A percentile compares a stretch with the other conserved stretches of the same genome.
phyloP scores from a whole-genome alignment of 352 stramenopile species.

The Phytophthora macrochlamydospora region DNA sequence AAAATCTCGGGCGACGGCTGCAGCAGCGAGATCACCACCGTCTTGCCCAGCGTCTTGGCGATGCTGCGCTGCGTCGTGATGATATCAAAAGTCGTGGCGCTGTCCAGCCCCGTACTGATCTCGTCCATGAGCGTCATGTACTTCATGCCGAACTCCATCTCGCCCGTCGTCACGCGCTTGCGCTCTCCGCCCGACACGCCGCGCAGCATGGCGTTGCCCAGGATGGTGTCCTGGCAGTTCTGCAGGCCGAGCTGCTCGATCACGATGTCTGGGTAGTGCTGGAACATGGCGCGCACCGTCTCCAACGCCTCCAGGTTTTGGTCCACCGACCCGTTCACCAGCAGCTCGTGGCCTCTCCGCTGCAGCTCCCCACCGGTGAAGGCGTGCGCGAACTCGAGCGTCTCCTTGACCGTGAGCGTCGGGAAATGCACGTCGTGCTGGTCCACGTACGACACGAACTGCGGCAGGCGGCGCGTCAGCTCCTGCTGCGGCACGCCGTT shows the following conservation, averaged over 20 bases:
- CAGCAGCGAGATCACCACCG: conserved; percentile 80
- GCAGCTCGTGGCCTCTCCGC: conserved; percentile 19
- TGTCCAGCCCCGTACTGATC: conserved; percentile 68
- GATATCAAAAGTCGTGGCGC: conserved; percentile 63
- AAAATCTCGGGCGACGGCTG: conserved; percentile 91
- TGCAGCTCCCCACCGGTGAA: conserved; percentile 41
- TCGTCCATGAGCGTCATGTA: conserved; percentile 78
- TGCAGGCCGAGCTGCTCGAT: conserved; percentile 46
- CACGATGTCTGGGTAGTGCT: conserved; percentile 51
- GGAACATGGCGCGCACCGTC: conserved; percentile 24
- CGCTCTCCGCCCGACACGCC: conserved; percentile 72
- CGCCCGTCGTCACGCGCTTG: conserved; percentile 1
- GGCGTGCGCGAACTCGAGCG: conserved; percentile 62
- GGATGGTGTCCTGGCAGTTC: conserved; percentile 50
- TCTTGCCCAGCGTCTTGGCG: conserved; percentile 51
- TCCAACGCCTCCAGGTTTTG: conserved; percentile 35
- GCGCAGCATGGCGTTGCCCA: conserved; percentile 52
- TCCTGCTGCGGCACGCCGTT: background rate
- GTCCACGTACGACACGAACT: conserved; percentile 55
- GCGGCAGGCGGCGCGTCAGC: conserved; percentile 9
- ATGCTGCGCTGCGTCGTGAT: conserved; percentile 49
- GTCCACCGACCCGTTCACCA: conserved; percentile 23
- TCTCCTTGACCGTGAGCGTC: conserved; percentile 74
- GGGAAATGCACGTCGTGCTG: conserved; percentile 56
- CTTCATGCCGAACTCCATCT: conserved; percentile 6